These are phyloP conservation scores for Juncus inflexus DNA, from an alignment of 176 grass and related monocot species.

Conservation along the genomic window DNA sequence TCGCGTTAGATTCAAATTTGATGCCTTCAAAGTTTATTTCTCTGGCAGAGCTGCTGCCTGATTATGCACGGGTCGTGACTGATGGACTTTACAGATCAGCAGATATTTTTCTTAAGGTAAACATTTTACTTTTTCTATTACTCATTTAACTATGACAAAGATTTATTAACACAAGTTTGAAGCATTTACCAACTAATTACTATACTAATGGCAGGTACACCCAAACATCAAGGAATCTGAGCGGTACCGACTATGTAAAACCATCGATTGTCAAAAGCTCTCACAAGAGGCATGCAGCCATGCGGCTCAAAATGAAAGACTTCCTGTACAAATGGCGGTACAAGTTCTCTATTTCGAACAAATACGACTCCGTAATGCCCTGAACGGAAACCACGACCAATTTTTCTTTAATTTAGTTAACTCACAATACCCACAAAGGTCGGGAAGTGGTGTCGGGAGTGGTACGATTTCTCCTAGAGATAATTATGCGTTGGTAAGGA, in stretches of 20 bases:
- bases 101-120: constrained; percentile 94
- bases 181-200: too few species aligned
- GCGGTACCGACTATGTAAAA: constrained; percentile 81
- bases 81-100: constrained; percentile 89
- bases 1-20: constrained; percentile 86
- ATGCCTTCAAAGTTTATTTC: constrained; percentile 73
- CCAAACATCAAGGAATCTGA: constrained; percentile 95
- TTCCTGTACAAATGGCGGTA: constrained; percentile 90
- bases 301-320: constrained; percentile 84
- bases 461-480: constrained; percentile 85
- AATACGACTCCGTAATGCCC: constrained; percentile 66
- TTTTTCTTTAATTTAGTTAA: constrained; percentile 59
- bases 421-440: constrained; percentile 40
- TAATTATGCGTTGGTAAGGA: constrained; percentile 90
- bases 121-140: constrained; percentile 1
- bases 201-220: constrained; percentile 50
- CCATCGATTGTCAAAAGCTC: constrained; percentile 87
- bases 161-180: too few species aligned
- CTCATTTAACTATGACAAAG: background rate
- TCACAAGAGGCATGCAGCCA: constrained; percentile 92
- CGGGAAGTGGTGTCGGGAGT: constrained; percentile 77
- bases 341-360: constrained; percentile 97
- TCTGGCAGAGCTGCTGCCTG: constrained; percentile 72
- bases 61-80: constrained; percentile 80
- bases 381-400: constrained; percentile 57